Base-by-base conservation (phyloP, 345 rosid genomes). In the Eucalyptus curtisii region DNA sequence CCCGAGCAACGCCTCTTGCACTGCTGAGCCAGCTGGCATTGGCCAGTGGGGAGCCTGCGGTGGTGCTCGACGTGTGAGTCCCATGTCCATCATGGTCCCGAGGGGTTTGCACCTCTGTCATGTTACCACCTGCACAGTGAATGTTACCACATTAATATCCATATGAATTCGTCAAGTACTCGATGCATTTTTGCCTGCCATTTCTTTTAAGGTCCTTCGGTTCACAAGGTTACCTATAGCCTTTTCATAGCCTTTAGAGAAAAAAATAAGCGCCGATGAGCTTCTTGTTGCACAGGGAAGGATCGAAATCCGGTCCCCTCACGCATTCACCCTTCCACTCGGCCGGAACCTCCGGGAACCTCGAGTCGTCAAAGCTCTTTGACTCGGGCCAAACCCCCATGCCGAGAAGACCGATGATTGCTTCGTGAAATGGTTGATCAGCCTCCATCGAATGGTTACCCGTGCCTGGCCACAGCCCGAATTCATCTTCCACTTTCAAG, bases 341-440 rank as follows among this genome's bases (percentile, higher is more conserved):
- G 4, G 92, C 79, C 1, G 98, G 98, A 87, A 96, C 91, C 90
- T 88, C 95, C 1, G 97, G 93, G 96, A 96, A 95, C 5, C 92
- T 96, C 0, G 92, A 48, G 79, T 96, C 99, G 44, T 93, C 94
- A 31, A 92, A 96, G 25, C 97, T 95, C 86, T 90, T 92, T 2
- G 96, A 95, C 88, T 96, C 99, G 1, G 99, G 99, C 99, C 97
- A 96, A 20, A 96, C 94, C 5, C 99, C 96, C 1, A 97, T 95
- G 76, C 95, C 99, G 1, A 97, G 93, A 25, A 97, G 98, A 3
- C 99, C 99, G 16, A 97, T 90, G 16, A 96, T 50, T 31, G 96
- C 98, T 33, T 91, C 94, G 12, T 64, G 49, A n/a, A 87, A 55
- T 76, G 82, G 82, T 76, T 76, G 82, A 76, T 40, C 27, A 24